Base-by-base conservation (phyloP, 73 alveolate species). In the Blepharisma stoltei region DNA sequence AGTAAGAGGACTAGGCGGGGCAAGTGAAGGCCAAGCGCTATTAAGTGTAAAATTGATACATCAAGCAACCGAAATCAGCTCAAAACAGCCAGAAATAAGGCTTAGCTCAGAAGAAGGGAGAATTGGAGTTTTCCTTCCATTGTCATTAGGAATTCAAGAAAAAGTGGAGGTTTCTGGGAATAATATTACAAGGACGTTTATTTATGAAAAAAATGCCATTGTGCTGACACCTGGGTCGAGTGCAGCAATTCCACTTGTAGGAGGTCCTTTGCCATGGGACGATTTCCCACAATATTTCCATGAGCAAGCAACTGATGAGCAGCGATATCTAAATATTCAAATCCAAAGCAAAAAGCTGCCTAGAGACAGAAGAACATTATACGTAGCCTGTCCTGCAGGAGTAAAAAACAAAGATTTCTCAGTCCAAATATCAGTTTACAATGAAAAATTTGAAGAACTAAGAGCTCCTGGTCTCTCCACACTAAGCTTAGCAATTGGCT, bases 211-310 rank as follows among this genome's bases (percentile, higher is more conserved):
- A 9, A 14, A 60, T 25, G 37, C 73, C 0, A 60, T 60, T 18
- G 73, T 60, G 18, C 46, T 60, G 18, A 25, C 73, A 18, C 73
- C 73, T 18, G 73, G 73, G 45, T 14, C 73, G 2, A 18, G 46
- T 14, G 73, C 73, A 2, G 37, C 46, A 1, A 20, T 60, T 8
- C 46, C 14, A 60, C 73, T 60, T 14, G 14, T 25, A 60, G 73
- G 73, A 20, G 73, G 73, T 8, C 73, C 73, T 60, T 60, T 14
- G 73, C 5, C 49, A 9, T 60, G 73, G 73, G 73, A 60, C 11
- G 73, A 60, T 25, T 60, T 20, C 18, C 73, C 37, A 20, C 14
- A 11, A 14, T 25, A 14, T n/a, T 38, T 14, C 23, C 14, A 60
- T n/a, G 73, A 60, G 23, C 14, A 20, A 20, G 48, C 23, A 1